phyloP scores from a whole-genome alignment of 2,329 filamentous ascomycete genomes.

The Curvularia sp. region DNA sequence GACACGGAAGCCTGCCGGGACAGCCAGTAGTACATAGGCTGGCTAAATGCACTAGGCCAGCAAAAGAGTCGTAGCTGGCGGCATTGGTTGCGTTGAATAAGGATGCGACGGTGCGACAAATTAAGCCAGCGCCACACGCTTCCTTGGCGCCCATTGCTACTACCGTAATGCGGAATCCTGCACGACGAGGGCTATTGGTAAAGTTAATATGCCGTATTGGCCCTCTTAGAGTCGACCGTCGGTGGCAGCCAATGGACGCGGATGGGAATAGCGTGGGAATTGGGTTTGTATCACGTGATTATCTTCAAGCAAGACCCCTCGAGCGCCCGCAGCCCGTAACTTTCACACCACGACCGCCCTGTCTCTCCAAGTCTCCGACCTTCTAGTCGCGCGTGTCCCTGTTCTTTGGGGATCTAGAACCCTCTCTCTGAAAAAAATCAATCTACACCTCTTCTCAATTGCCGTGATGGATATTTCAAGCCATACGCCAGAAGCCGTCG shows the following conservation, averaged over 20 bases:
- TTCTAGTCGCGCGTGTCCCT: neutral
- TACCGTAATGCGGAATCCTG: neutral
- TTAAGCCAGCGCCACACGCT: neutral
- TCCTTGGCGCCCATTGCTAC: neutral
- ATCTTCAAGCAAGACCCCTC: neutral
- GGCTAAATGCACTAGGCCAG: conserved; percentile 29
- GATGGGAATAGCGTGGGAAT: neutral
- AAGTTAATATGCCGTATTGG: neutral
- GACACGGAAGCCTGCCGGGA: conserved; percentile 8
- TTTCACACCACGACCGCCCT: neutral
- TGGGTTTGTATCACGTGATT: neutral
- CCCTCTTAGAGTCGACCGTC: neutral
- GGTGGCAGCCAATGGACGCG: neutral
- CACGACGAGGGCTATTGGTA: neutral
- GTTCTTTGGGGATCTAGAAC: neutral
- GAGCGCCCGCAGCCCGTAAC: neutral
- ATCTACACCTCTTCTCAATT: neutral
- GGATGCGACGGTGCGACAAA: neutral
- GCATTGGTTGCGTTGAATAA: conserved; percentile 15
- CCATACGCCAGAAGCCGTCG: neutral
- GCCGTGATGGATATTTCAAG: neutral
- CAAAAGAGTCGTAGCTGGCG: conserved; percentile 18
- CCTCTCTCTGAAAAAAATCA: neutral
- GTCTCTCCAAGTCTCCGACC: neutral
- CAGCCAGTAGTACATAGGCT: conserved; percentile 21